Evolutionary conservation across 129 eudicot genomes (phyloP), one percentile per base, ranked within the genome.

Genomic region (Flaveria robusta): DNA sequence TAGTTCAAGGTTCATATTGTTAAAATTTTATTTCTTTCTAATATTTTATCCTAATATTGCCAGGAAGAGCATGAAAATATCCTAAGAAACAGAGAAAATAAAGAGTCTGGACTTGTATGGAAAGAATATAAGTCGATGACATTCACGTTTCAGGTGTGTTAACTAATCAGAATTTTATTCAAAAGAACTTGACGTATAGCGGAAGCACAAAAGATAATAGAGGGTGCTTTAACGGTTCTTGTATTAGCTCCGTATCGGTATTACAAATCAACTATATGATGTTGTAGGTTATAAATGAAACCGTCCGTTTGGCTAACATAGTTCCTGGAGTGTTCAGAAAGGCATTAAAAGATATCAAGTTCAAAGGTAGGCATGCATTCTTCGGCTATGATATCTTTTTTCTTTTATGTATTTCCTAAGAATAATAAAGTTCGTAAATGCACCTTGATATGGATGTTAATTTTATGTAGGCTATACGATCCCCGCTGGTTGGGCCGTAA

Each of bases 401-500:
- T 2, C 4, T 47, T 71, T 16, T 50, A 1, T 31, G 7, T 4
- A 1, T 16, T 58, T 27, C 5, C 37, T 34, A 13, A 3, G n/a
- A 68, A 60, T 27, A 34, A 29, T 51, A 58, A 20, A 51, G 66
- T 79, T 58, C 68, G 50, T 42, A 9, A 66, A 51, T 79, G 50
- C 69, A 80, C 63, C 70, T 67, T 66, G 27, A 71, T 56, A 81
- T 66, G 51, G 59, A 81, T 69, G 47, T 54, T 59, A 26, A 34
- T 14, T 12, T 70, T 68, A 76, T 85, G 87, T 87, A 91, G 97
- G 79, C 22, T 86, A 88, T 65, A 93, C 97, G 5, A 93, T 93
- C 75, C 98, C 98, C 71, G 89, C 97, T 60, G 97, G 96, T 80
- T 93, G 98, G 98, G 96, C 96, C 0, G 86, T 93, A 18, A 90